Evolutionary conservation across 345 rosid genomes (phyloP), one percentile per base, ranked within the genome.

Genomic region (Salix viminalis): DNA sequence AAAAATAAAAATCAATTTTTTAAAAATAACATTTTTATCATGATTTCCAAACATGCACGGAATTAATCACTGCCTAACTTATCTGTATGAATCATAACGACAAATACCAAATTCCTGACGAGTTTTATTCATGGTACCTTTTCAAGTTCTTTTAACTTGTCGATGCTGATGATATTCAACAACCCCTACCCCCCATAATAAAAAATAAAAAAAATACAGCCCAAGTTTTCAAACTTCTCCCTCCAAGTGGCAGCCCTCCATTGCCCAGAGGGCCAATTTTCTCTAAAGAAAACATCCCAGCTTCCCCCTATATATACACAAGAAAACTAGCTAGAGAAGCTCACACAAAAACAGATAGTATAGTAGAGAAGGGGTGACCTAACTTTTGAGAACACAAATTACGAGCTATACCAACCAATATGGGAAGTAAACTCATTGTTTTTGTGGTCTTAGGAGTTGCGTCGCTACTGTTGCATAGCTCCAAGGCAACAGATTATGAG

Each of bases 321-420:
- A 37, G 28, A 14, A 61, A 21, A 64, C 8, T 26, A 32, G n/a
- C 23, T 2, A 48, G 12, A 39, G 39, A 70, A n/a, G 7, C 46
- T 32, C 65, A 28, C 36, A 69, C 18, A 36, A 44, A 37, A 21
- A 42, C 16, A 52, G 0, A 3, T 1, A 71, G 11, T 6, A 3
- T 1, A 71, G 11, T 6, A 7, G 23, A 18, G 42, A n/a, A 52
- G 18, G 84, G 84, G 85, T 73, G 82, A 69, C 81, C 83, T 21
- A 4, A 28, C 16, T 4, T 13, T 44, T 39, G 16, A 30, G 81
- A 86, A 83, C 84, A 78, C 86, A 58, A 36, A 18, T 32, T 7
- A 2, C 61, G 81, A 81, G 80, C 69, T 58, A 48, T 41, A 28
- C 34, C 11, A 24, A 46, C 41, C 24, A 75, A 11, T 13, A 73